Conservation (phyloP, 2,329 filamentous ascomycete genomes). For the Nigrospora osmanthi region DNA sequence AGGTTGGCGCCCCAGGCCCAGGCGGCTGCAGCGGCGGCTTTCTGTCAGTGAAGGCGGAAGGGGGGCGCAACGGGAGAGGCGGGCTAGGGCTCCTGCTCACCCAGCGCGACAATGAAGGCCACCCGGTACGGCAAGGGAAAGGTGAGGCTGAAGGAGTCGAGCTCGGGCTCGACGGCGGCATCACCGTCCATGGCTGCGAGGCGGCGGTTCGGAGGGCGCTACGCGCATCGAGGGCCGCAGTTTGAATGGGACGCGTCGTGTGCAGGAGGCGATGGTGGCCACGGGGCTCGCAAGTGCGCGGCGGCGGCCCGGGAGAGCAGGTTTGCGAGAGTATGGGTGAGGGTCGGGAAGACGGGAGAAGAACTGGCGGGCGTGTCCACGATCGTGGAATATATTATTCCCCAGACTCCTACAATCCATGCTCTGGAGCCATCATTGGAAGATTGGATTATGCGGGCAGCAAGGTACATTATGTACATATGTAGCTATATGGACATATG, state of each 20-base stretch:
- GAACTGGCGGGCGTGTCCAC: too few relatives aligned
- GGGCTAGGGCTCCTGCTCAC: conserved; percentile 38
- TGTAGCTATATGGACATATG: too few relatives aligned
- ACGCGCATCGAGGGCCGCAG: conserved; percentile 7
- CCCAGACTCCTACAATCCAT: too few relatives aligned
- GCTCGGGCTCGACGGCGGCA: conserved; percentile 58
- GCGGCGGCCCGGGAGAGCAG: too few relatives aligned
- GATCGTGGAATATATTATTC: too few relatives aligned
- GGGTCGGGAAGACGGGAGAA: too few relatives aligned
- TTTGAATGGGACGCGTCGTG: not conserved
- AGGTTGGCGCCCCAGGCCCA: conserved; percentile 96
- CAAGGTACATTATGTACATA: too few relatives aligned
- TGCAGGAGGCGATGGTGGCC: too few relatives aligned
- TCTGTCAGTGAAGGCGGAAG: conserved; percentile 4
- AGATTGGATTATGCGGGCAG: too few relatives aligned
- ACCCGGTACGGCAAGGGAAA: conserved; percentile 88
- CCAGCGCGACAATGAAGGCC: conserved; percentile 75
- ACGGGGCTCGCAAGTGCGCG: too few relatives aligned
- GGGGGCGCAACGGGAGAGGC: not conserved
- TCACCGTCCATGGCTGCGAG: conserved; percentile 59
- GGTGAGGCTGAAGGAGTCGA: conserved; percentile 80
- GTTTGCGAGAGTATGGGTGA: too few relatives aligned
- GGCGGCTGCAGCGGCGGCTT: conserved; percentile 51
- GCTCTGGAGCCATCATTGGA: too few relatives aligned
- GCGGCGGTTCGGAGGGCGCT: conserved; percentile 5